Evolutionary conservation across 495 filamentous ascomycete species (phyloP).

Genomic region (Alectoria sarmentosa): DNA sequence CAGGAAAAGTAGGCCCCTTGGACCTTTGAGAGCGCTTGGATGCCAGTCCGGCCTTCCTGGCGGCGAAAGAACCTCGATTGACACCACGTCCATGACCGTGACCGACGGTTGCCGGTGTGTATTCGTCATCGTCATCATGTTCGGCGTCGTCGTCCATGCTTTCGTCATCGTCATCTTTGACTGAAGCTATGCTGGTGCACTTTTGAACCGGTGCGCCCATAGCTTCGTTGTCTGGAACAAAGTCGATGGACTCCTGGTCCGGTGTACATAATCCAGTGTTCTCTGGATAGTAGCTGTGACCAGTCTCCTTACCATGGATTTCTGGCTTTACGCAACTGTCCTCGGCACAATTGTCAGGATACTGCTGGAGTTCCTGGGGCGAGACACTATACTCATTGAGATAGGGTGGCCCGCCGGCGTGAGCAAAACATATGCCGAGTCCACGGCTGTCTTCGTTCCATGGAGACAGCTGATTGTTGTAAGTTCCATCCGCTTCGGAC

Average conservation of each 20-base stretch:
- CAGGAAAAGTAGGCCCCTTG: slow-evolving; percentile 5
- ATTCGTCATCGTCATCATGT: slow-evolving; percentile 23
- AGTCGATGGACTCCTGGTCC: background rate
- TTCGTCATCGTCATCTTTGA: slow-evolving; percentile 18
- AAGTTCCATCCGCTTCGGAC: slow-evolving; percentile 13
- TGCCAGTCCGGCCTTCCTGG: background rate
- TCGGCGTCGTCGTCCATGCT: slow-evolving; percentile 20
- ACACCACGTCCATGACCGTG: slow-evolving; percentile 5
- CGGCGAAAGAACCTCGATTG: slow-evolving; percentile 8
- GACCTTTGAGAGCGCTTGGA: slow-evolving; percentile 14
- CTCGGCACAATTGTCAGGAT: slow-evolving; percentile 6
- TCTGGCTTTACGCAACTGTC: slow-evolving; percentile 7
- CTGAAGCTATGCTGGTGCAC: background rate
- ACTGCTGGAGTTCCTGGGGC: slow-evolving; percentile 13
- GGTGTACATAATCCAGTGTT: background rate
- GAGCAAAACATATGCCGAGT: background rate
- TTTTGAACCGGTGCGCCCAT: slow-evolving; percentile 10
- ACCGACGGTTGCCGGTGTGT: background rate
- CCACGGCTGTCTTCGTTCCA: slow-evolving; percentile 7
- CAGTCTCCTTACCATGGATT: slow-evolving; percentile 3
- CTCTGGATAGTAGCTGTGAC: slow-evolving; percentile 7
- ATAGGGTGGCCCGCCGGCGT: background rate
- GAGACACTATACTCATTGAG: slow-evolving; percentile 7
- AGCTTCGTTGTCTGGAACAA: slow-evolving; percentile 12
- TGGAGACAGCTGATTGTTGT: background rate